Evolutionary conservation across 148 eudicot genomes (phyloP), one percentile per base, ranked within the genome.

Genomic region (Rhododendron simsii): DNA sequence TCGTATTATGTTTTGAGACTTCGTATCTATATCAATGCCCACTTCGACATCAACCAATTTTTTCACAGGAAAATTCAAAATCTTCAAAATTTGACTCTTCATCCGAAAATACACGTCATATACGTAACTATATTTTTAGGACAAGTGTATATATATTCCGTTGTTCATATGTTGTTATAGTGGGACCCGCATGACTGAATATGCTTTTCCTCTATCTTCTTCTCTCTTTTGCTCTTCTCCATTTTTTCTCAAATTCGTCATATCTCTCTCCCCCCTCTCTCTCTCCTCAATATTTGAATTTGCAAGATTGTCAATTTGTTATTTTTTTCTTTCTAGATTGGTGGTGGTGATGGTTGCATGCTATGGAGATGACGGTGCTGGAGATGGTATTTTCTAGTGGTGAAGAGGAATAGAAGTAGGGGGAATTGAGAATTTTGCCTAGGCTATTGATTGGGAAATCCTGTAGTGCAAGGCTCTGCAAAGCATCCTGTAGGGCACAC

Each of bases 311-410:
- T 39, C 44, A 39, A 39, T 39, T 39, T 39, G 44, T 48, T 21
- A 69, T 59, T 84, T n/a, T 39, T 76, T 51, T 4, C 86, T 84
- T 75, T 76, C 73, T 39, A 7, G 81, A 53, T 39, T 39, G 44
- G 0, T 39, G 37, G 37, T 35, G 37, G 37, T 35, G 37, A 35
- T 35, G 37, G 2, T 35, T n/a, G n/a, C n/a, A n/a, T 35, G 37
- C 37, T 35, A 35, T 35, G 37, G 37, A 35, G 37, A 35, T 35
- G 37, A 35, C 37, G 37, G 37, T 35, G 37, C n/a, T n/a, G n/a
- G n/a, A n/a, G n/a, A n/a, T n/a, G n/a, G n/a, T n/a, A n/a, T n/a
- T n/a, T n/a, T n/a, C n/a, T n/a, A n/a, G n/a, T n/a, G n/a, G n/a
- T n/a, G n/a, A n/a, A n/a, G n/a, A n/a, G n/a, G n/a, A n/a, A n/a